Percentiles rank a stretch among this genome's conserved stretches.
Evolutionary conservation across 208 protist genomes (phyloP).

Genomic region (Entamoeba invadens): DNA sequence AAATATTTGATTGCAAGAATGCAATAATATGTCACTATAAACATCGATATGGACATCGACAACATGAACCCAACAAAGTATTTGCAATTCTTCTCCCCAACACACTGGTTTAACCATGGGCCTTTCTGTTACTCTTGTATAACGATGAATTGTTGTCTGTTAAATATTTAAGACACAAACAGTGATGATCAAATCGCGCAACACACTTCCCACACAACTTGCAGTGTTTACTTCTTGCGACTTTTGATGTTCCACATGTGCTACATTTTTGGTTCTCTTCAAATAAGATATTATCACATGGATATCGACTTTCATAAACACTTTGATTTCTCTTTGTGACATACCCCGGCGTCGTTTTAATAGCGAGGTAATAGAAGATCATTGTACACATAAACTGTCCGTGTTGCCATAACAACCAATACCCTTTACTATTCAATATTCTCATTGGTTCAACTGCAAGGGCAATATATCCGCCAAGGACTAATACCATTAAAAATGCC

Average conservation of each 20-base stretch:
- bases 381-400: not conserved
- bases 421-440: not conserved
- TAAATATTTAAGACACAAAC: slow-evolving; percentile 22
- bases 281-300: not conserved
- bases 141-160: not conserved
- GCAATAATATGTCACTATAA: not conserved
- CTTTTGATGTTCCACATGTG: not conserved
- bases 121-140: no score
- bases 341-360: not conserved
- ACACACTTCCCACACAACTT: slow-evolving; percentile 7
- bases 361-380: not conserved
- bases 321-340: not conserved
- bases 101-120: not conserved
- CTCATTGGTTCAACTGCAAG: not conserved
- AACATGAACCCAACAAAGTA: not conserved
- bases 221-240: slow-evolving; percentile 15
- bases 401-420: not conserved
- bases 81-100: not conserved
- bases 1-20: not conserved
- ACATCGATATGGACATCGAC: not conserved
- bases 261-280: not conserved
- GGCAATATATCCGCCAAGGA: not conserved
- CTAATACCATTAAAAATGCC: not conserved
- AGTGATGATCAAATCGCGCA: slow-evolving; percentile 24
- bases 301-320: not conserved